These are phyloP conservation scores for Lasiosphaeria miniovina DNA, from an alignment of 495 filamentous ascomycete species.

Conservation along the genomic window DNA sequence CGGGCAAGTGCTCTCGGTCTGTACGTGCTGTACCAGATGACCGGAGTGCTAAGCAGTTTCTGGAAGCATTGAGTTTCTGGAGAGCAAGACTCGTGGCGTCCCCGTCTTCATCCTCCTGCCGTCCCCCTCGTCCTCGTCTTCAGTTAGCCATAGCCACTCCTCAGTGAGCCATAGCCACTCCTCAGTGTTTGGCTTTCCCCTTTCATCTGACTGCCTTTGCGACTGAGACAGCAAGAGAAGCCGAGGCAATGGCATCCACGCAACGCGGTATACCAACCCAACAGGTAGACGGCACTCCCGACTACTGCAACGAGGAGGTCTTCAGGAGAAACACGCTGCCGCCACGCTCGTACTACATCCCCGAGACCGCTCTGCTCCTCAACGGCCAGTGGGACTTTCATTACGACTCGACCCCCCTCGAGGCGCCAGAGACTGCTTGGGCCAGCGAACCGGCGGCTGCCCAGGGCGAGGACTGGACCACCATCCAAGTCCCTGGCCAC, in stretches of 20 bases:
- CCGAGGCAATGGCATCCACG: neutral
- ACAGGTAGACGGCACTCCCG: slow-evolving; percentile 20
- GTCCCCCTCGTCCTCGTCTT: too few relatives aligned
- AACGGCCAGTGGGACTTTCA: slow-evolving; percentile 62
- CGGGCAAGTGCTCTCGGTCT: too few relatives aligned
- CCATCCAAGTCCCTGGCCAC: slow-evolving; percentile 58
- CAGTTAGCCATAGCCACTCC: too few relatives aligned
- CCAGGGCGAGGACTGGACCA: slow-evolving; percentile 39
- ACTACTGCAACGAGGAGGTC: slow-evolving; percentile 33
- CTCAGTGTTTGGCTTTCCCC: too few relatives aligned
- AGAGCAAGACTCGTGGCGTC: too few relatives aligned
- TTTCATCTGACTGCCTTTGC: too few relatives aligned
- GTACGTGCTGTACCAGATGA: too few relatives aligned
- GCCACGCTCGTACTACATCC: slow-evolving; percentile 50
- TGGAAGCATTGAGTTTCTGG: too few relatives aligned
- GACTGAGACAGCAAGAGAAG: neutral
- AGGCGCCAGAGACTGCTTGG: slow-evolving; percentile 41
- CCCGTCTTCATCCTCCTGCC: too few relatives aligned
- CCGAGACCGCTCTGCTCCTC: slow-evolving; percentile 42
- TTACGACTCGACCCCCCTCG: slow-evolving; percentile 46
- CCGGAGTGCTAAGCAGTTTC: too few relatives aligned
- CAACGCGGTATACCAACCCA: slow-evolving; percentile 14
- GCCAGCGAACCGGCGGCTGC: slow-evolving; percentile 13
- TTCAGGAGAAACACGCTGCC: slow-evolving; percentile 50
- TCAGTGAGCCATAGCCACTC: too few relatives aligned